Conservation (phyloP, 345 rosid genomes). For the Arabis hirsuta region DNA sequence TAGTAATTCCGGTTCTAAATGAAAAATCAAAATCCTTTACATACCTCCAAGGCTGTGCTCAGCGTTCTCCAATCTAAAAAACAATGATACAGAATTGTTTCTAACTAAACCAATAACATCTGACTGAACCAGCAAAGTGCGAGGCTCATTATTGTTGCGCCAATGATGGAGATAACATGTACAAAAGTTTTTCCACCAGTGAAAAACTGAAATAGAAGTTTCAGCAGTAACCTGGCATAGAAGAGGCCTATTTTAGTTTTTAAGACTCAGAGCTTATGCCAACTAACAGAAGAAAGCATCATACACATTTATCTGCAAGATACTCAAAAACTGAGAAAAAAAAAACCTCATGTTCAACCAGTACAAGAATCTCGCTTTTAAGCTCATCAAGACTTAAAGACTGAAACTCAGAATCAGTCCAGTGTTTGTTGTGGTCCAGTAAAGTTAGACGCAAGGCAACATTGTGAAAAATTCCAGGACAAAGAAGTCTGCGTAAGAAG, state of each 20-base stretch:
- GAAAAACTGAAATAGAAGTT: conserved; percentile 57
- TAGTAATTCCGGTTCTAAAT: conserved; percentile 30
- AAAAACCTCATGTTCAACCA: conserved; percentile 84
- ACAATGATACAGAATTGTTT: conserved; percentile 74
- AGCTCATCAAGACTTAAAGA: conserved; percentile 78
- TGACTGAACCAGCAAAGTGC: conserved; percentile 65
- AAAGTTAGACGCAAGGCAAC: conserved; percentile 66
- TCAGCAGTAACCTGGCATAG: conserved; percentile 63
- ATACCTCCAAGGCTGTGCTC: conserved; percentile 78
- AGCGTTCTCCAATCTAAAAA: conserved; percentile 66
- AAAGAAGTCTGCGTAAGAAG: conserved; percentile 79
- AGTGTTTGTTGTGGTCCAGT: conserved; percentile 73
- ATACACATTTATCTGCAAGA: conserved; percentile 20
- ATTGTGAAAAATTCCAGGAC: conserved; percentile 75
- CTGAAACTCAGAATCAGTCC: conserved; percentile 83
- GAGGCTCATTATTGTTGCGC: conserved; percentile 83
- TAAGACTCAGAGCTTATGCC: conserved; percentile 26
- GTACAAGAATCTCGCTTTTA: conserved; percentile 71
- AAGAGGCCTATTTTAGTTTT: conserved; percentile 36
- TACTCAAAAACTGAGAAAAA: conserved; percentile 1
- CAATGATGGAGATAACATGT: conserved; percentile 72
- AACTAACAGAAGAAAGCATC: conserved; percentile 16
- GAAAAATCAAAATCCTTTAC: conserved; percentile 28
- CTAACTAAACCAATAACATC: conserved; percentile 84
- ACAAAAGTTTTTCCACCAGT: conserved; percentile 80